phyloP scores from a whole-genome alignment of 2,329 filamentous ascomycete genomes.

The Aciculosporium take region DNA sequence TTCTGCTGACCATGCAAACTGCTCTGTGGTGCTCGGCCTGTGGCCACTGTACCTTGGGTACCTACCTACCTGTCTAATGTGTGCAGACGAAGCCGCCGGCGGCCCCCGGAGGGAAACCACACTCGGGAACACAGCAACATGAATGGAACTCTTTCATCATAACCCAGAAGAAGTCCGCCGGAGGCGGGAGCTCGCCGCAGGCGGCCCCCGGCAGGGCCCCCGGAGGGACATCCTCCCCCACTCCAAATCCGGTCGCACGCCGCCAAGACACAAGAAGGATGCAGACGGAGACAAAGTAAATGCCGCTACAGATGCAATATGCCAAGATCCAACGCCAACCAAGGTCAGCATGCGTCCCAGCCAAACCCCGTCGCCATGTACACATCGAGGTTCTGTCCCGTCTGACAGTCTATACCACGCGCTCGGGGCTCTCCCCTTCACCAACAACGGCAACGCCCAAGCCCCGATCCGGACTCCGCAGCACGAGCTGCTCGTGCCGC shows the following conservation, averaged over 20 bases:
- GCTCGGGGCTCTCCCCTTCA: slow-evolving; percentile 66
- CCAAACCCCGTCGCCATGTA: not conserved
- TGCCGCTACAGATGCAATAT: not conserved
- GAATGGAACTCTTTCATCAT: no score
- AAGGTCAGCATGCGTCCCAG: not conserved
- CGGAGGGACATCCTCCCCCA: no score
- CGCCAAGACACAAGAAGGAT: not conserved
- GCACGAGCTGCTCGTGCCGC: slow-evolving; percentile 80
- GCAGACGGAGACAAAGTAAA: not conserved
- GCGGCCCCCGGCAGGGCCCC: no score
- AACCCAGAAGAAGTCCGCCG: no score
- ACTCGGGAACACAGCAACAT: no score
- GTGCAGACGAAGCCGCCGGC: no score
- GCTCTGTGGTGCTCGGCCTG: no score
- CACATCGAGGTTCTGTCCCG: not conserved
- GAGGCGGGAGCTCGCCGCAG: no score
- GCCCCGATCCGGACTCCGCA: slow-evolving; percentile 84
- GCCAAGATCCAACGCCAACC: not conserved
- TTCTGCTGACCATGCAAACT: not conserved
- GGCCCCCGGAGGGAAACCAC: no score
- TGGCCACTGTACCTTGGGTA: no score
- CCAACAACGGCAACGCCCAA: slow-evolving; percentile 76
- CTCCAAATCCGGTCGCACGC: not conserved
- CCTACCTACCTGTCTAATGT: no score
- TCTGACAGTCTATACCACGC: slow-evolving; percentile 42